Base-by-base conservation (phyloP, 129 eudicot genomes). In the Flaveria sonorensis region DNA sequence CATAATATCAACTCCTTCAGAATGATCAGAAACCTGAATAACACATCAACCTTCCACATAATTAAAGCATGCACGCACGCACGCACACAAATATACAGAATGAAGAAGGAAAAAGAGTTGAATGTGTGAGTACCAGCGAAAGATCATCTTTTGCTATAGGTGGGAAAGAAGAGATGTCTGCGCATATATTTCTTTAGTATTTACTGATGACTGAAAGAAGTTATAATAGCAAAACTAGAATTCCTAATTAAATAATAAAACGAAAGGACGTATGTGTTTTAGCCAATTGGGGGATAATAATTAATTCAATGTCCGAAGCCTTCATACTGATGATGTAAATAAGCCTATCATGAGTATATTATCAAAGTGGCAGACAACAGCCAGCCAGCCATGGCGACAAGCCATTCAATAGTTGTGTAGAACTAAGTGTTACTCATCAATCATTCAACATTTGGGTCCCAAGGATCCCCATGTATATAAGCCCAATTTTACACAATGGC, bases 121-220 rank as follows among this genome's bases (percentile, higher is more conserved):
- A 77, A 78, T 7, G 51, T 67, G 72, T 61, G 75, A 82, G 46
- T 67, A 91, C 97, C 92, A 67, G 78, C 14, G 81, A 76, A 42
- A 59, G 73, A 56, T 65, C 82, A 85, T 79, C 86, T 75, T 78
- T 87, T 70, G 72, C 55, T 15, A 40, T 75, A 10, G 66, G 39
- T 63, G 78, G 69, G 80, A 68, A 63, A 48, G 59, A 79, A 73
- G 76, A 72, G 79, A 47, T 73, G 53, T 74, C 81, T 40, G 79
- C 78, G 24, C 43, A 56, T 64, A 78, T 32, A 40, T 78, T 64
- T 78, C 32, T 73, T 78, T 77, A 63, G 52, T 24, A 79, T 55
- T 71, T 46, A 70, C 78, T 71, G 70, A 71, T 72, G 15, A 74
- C 32, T 23, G 39, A 52, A 43, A 28, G 14, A 71, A 51, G 42